A percentile compares a stretch with the other conserved stretches of the same genome.
These are phyloP conservation scores for Mortierella sp. DNA, from an alignment of 371 early-diverging fungal genomes.

Conservation along the genomic window DNA sequence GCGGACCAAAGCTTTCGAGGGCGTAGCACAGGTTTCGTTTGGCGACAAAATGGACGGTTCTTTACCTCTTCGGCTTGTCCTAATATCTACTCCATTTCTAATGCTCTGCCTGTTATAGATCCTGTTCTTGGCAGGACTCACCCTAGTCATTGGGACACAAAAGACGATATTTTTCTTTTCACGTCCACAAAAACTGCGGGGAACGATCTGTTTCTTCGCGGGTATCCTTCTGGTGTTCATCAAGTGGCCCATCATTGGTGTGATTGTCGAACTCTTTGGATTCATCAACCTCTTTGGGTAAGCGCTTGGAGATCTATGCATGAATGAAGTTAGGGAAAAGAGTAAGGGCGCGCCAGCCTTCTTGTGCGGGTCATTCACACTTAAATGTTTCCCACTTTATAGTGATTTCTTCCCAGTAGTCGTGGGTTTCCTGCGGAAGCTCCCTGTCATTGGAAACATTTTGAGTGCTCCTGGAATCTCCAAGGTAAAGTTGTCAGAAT, in stretches of 20 bases:
- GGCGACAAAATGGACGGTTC: not conserved
- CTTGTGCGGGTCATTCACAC: not conserved
- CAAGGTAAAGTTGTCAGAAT: constrained; percentile 55
- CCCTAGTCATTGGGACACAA: constrained; percentile 82
- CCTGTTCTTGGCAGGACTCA: constrained; percentile 85
- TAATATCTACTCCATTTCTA: not conserved
- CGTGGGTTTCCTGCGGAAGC: constrained; percentile 79
- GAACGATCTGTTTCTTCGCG: constrained; percentile 86
- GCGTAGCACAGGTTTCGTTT: too few species aligned
- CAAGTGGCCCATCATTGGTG: constrained; percentile 86
- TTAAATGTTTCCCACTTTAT: not conserved
- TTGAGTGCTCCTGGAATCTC: constrained; percentile 80
- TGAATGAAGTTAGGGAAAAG: not conserved
- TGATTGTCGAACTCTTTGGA: constrained; percentile 89
- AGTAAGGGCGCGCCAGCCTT: not conserved
- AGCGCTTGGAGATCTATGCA: not conserved
- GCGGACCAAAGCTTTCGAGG: too few species aligned
- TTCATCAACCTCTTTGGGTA: constrained; percentile 89
- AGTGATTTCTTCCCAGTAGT: constrained; percentile 95
- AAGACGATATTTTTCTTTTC: constrained; percentile 85
- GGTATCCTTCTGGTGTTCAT: constrained; percentile 87
- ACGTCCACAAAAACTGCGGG: constrained; percentile 80
- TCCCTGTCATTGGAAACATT: constrained; percentile 87
- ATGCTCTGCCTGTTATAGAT: constrained; percentile 62
- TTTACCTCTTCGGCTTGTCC: not conserved